These are phyloP conservation scores for Coprinopsis cinerea DNA, from an alignment of 768 basidiomycete species.

Conservation along the genomic window DNA sequence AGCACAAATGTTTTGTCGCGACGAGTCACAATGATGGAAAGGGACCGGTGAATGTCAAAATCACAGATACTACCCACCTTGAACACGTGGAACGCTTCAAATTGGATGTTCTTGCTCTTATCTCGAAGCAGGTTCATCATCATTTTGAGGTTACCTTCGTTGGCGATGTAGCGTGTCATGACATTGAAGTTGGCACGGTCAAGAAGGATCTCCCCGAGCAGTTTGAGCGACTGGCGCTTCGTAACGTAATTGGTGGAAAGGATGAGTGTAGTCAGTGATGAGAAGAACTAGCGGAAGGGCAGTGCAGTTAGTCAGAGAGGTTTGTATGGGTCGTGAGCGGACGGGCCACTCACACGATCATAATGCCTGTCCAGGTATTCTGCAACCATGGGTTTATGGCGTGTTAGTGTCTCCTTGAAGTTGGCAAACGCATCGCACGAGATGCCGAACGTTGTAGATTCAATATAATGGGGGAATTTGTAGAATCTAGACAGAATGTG, in stretches of 20 bases:
- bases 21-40: too few relatives aligned
- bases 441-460: conserved; percentile 95
- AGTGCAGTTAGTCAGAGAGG: conserved; percentile 10
- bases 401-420: conserved; percentile 93
- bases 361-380: conserved; percentile 97
- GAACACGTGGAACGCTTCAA: conserved; percentile 99
- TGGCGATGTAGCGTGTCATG: conserved; percentile 96
- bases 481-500: conserved; percentile 64
- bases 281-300: conserved; percentile 72
- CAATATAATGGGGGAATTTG: conserved; percentile 93
- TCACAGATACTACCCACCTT: conserved; percentile 67
- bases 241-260: conserved; percentile 96
- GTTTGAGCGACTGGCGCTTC: conserved; percentile 97
- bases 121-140: conserved; percentile 99
- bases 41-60: not conserved
- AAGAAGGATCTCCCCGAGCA: conserved; percentile 94
- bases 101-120: conserved; percentile 99
- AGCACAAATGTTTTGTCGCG: too few relatives aligned
- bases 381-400: conserved; percentile 98
- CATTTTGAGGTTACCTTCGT: conserved; percentile 96
- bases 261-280: conserved; percentile 88
- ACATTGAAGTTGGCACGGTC: conserved; percentile 98
- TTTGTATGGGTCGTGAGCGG: not conserved
- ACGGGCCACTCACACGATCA: conserved; percentile 64
- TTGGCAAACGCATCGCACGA: conserved; percentile 98